Conservation (phyloP, 1,284 basidiomycete genomes). For the Cronartium quercuum region DNA sequence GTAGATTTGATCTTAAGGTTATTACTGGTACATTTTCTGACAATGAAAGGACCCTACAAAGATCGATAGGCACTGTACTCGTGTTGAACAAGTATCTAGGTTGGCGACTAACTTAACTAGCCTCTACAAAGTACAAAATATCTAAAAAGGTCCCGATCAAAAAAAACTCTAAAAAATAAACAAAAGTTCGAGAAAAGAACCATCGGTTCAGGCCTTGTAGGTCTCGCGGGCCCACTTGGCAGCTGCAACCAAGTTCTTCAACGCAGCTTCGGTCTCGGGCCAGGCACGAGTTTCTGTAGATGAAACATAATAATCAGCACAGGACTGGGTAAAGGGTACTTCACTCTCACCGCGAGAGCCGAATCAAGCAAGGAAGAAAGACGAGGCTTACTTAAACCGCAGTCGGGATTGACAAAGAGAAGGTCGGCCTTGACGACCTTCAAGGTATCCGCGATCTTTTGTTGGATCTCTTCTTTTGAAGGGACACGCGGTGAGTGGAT, state of each 20-base stretch:
- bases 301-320: background rate
- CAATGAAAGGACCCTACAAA: too few species aligned
- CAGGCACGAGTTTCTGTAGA: conserved; percentile 67
- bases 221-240: conserved; percentile 39
- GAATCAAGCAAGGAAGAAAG: background rate
- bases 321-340: background rate
- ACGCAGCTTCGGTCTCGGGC: conserved; percentile 85
- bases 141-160: background rate
- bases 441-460: conserved; percentile 74
- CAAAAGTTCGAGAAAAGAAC: background rate
- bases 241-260: conserved; percentile 71
- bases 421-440: conserved; percentile 36
- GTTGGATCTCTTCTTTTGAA: conserved; percentile 84
- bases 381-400: conserved; percentile 52
- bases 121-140: background rate
- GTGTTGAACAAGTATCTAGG: conserved; percentile 10
- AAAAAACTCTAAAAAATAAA: background rate
- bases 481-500: conserved; percentile 99
- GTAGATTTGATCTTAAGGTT: too few species aligned
- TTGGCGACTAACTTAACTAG: background rate
- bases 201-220: conserved; percentile 29
- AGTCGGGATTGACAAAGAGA: conserved; percentile 81
- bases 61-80: background rate
- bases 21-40: too few species aligned
- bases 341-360: background rate